These are phyloP conservation scores for Globisporangium cylindrosporum DNA, from an alignment of 352 stramenopile species.

Conservation along the genomic window DNA sequence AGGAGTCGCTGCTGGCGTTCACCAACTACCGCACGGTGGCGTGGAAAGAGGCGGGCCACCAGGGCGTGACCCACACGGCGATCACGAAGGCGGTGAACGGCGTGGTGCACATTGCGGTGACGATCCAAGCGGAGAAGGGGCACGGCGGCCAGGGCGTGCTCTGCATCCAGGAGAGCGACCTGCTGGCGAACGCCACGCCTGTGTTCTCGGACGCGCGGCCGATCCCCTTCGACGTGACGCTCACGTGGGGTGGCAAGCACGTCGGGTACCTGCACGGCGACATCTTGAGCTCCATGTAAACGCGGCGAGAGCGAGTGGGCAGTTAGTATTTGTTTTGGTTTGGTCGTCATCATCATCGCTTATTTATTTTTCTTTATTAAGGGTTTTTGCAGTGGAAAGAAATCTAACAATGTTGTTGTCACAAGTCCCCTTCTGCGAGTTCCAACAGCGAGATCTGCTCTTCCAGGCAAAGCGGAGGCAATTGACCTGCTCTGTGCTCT, in stretches of 20 bases:
- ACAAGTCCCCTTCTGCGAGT: constrained; percentile 28
- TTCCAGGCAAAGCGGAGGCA: constrained; percentile 12
- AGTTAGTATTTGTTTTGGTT: constrained; percentile 6
- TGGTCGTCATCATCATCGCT: constrained; percentile 1
- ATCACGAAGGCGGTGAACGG: constrained; percentile 49
- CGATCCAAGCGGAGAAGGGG: constrained; percentile 37
- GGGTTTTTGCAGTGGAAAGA: not conserved
- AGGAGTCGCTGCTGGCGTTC: constrained; percentile 44
- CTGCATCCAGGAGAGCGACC: constrained; percentile 42
- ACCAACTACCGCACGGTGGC: constrained; percentile 42
- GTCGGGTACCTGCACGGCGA: constrained; percentile 54
- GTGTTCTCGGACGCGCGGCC: constrained; percentile 28
- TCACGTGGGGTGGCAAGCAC: constrained; percentile 56
- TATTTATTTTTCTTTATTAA: constrained; percentile 18
- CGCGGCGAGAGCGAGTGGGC: constrained; percentile 61
- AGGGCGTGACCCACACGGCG: constrained; percentile 38
- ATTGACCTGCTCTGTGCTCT: constrained; percentile 5
- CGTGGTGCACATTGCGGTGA: constrained; percentile 45
- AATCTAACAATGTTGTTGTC: not conserved
- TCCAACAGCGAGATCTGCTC: constrained; percentile 51
- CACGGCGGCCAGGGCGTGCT: constrained; percentile 42
- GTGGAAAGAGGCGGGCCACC: constrained; percentile 36
- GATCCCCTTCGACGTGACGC: constrained; percentile 46
- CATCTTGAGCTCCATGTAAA: constrained; percentile 28
- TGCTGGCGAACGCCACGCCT: constrained; percentile 25